Evolutionary conservation across 768 basidiomycete species (phyloP).

Genomic region (Tylopilus vinaceipallidus): DNA sequence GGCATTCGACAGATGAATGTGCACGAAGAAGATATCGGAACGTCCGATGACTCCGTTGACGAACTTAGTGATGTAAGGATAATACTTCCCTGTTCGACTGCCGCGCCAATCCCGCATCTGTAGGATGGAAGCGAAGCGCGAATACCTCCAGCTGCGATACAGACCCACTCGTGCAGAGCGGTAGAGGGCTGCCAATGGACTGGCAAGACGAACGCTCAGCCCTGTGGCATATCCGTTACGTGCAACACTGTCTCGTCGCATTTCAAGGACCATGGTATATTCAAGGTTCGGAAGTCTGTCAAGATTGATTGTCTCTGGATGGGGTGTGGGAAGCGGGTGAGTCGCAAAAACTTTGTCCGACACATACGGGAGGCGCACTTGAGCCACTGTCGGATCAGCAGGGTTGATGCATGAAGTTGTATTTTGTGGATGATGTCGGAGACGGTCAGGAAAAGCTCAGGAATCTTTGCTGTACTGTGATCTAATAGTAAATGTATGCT

Average conservation of each 20-base stretch:
- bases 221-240: neutral
- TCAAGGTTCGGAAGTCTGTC: accelerated
- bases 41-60: neutral
- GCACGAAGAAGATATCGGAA: too few species aligned
- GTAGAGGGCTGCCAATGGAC: neutral
- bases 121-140: neutral
- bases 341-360: conserved; percentile 1
- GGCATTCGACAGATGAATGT: neutral
- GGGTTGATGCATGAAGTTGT: too few species aligned
- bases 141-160: neutral
- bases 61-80: neutral
- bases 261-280: neutral
- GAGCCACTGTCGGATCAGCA: neutral
- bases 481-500: too few species aligned
- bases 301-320: neutral
- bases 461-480: neutral
- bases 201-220: too few species aligned
- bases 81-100: neutral
- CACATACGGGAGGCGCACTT: neutral
- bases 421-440: neutral
- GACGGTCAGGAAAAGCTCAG: neutral
- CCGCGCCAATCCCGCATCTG: neutral
- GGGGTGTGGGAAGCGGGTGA: accelerated
- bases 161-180: neutral
- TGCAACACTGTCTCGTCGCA: neutral